Evolutionary conservation across 2,329 filamentous ascomycete species (phyloP), one percentile per base, ranked within the genome.

Genomic region (Lecanicillium sp.): DNA sequence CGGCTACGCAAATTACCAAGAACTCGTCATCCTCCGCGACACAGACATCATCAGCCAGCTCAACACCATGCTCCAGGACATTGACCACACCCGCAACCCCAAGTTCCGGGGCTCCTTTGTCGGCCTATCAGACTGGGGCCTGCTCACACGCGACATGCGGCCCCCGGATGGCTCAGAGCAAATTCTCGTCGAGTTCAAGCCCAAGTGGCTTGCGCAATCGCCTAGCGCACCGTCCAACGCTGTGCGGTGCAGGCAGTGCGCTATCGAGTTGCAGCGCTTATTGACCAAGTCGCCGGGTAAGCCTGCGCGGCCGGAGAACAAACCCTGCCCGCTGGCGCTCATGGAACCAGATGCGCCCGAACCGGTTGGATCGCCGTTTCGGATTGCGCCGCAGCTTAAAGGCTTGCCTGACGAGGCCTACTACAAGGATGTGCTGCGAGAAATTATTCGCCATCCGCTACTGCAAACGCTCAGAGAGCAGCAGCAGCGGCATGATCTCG

Each of bases 181-280:
- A 41, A 40, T 57, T 19, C 55, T 83, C 22, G 63, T 85, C 40
- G 83, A 90, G 55, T 83, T 90, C 61, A 92, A 92, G 56, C 85
- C 85, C 12, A 92, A 92, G 60, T 92, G 85, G 85, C 72, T 92
- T 18, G 63, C 71, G 8, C 84, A 88, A 55, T 89, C 84, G 3
- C 83, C 80, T 4, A 78, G 75, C 28, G 84, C 85, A 0, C 85
- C 85, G 2, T 18, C 54, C 0, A 59, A 63, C 19, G 74, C 83
- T 29, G 71, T 66, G 36, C 70, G 83, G 36, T 92, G 85, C 60
- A 77, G 85, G 22, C 87, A 82, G 29, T 92, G 85, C 55, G 85
- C 85, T 28, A 64, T 63, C 33, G 59, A 65, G 44, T 52, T 66
- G 35, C 53, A 54, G 36, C 60, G 59, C 39, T 54, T 58, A 28